Conservation (phyloP, 2,329 filamentous ascomycete species). For the Colletotrichum eremochloae region DNA sequence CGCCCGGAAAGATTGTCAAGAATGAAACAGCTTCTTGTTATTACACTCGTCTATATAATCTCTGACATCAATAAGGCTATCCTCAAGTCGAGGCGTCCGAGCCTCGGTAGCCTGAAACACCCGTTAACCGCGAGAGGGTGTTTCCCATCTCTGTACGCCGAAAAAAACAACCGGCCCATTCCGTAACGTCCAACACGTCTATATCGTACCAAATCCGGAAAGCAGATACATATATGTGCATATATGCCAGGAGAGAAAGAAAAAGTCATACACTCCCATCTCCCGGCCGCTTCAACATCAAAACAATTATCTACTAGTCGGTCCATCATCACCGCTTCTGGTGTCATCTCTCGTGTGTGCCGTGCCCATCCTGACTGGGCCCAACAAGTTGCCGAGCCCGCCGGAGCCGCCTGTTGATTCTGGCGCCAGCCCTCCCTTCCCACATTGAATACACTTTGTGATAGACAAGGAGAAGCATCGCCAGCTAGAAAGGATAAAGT, state of each 20-base stretch:
- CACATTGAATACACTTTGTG: no score
- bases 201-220: constrained; percentile 33
- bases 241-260: neutral
- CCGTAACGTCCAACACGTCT: constrained; percentile 19
- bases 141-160: neutral
- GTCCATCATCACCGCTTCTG: constrained; percentile 2
- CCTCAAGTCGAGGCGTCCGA: neutral
- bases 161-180: neutral
- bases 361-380: neutral
- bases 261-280: neutral
- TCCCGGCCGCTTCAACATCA: constrained; percentile 2
- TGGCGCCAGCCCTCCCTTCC: neutral
- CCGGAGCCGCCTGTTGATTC: neutral
- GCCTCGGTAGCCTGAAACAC: neutral
- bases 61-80: neutral
- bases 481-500: constrained; percentile 8
- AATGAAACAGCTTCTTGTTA: constrained; percentile 13
- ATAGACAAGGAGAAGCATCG: neutral
- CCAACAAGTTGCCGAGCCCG: no score
- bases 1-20: neutral
- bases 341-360: constrained; percentile 17
- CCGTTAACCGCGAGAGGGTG: neutral
- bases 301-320: constrained; percentile 21
- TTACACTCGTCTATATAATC: constrained; percentile 20
- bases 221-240: neutral